Evolutionary conservation across 108 stramenopile genomes (phyloP), one percentile per base, ranked within the genome.

Genomic region (Cyclotella atomus): DNA sequence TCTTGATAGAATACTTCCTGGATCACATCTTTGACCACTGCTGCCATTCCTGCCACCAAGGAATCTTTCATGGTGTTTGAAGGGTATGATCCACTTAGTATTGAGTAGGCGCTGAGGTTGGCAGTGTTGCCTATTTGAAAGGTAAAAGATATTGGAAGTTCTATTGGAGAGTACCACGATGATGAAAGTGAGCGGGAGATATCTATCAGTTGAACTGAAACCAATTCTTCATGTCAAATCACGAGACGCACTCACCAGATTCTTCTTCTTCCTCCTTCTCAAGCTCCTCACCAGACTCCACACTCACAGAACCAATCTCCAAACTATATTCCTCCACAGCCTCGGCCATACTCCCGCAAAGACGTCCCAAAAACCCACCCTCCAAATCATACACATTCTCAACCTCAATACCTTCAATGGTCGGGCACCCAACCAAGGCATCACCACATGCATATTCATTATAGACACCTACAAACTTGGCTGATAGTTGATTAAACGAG

Each of bases 91-190:
- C n/a, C n/a, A n/a, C n/a, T n/a, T n/a, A n/a, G n/a, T n/a, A n/a
- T n/a, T n/a, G n/a, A n/a, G n/a, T n/a, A n/a, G 0, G 70, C 70
- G 34, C 50, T 2, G 1, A 47, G n/a, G 28, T 50, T 33, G 33
- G 6, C 17, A 10, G 59, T 49, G 45, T 71, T 71, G 59, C 34
- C 61, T 27, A 73, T 64, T 53, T 73, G 49, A 35, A 55, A 73
- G n/a, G 52, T 61, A 38, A 73, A 73, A 3, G 53, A 47, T 2
- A 52, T 64, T 5, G 52, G 25, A 19, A 71, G 29, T 30, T 21
- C 70, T 55, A 2, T 28, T 59, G n/a, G n/a, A n/a, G n/a, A n/a
- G n/a, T n/a, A n/a, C n/a, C n/a, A n/a, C n/a, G n/a, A n/a, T n/a
- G n/a, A n/a, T n/a, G n/a, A n/a, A n/a, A n/a, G n/a, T n/a, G n/a